Conservation (phyloP, 2,329 filamentous ascomycete species). For the Fusarium nematophilum region DNA sequence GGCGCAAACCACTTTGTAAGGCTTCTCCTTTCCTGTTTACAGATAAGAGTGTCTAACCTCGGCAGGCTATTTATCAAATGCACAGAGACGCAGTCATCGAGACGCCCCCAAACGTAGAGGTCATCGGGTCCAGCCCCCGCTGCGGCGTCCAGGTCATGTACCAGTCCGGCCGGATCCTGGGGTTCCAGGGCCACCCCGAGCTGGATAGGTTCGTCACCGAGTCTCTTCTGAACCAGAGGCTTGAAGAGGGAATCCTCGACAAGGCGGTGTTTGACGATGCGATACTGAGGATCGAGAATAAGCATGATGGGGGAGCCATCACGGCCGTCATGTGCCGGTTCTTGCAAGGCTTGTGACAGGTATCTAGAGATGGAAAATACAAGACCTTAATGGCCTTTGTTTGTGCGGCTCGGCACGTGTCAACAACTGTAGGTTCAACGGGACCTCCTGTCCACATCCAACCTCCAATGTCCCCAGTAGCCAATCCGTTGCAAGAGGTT, state of each 20-base stretch:
- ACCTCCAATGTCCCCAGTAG: too few relatives aligned
- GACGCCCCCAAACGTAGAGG: constrained; percentile 9
- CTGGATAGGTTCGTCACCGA: constrained; percentile 16
- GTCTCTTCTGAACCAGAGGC: constrained; percentile 12
- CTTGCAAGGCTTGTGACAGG: too few relatives aligned
- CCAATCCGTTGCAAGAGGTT: too few relatives aligned
- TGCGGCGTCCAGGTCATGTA: constrained; percentile 22
- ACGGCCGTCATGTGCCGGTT: constrained; percentile 12
- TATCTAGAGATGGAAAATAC: too few relatives aligned
- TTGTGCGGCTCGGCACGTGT: too few relatives aligned
- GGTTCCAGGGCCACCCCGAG: constrained; percentile 26
- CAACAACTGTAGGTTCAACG: too few relatives aligned
- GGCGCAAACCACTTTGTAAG: constrained; percentile 14
- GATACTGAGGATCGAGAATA: constrained; percentile 5
- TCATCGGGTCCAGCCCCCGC: constrained; percentile 16
- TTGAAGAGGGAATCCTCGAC: constrained; percentile 7
- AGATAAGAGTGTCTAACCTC: neutral
- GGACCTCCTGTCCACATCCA: too few relatives aligned
- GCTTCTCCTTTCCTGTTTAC: neutral
- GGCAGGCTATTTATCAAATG: constrained; percentile 7
- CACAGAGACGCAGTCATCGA: constrained; percentile 19
- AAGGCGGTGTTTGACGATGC: constrained; percentile 7
- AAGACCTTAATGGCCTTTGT: too few relatives aligned
- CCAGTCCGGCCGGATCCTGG: constrained; percentile 15
- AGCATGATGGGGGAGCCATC: constrained; percentile 22